Percentiles rank a stretch among this genome's conserved stretches.
Conservation (phyloP, 257 asterid genomes). For the Hygrophila difformis region DNA sequence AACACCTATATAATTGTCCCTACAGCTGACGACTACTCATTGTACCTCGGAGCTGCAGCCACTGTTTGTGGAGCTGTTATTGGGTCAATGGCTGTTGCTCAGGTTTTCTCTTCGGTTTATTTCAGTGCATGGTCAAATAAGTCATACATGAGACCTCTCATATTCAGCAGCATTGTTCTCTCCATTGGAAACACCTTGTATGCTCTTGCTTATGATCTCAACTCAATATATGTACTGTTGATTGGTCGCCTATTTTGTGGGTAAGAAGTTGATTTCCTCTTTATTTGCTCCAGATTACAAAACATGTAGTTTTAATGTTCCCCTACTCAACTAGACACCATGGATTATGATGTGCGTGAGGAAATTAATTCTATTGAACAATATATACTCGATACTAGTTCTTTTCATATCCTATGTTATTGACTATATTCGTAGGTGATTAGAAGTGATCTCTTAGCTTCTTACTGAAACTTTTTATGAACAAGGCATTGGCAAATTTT, state of each 20-base stretch:
- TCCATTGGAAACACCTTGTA: slow-evolving; percentile 44
- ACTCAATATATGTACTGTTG: slow-evolving; percentile 45
- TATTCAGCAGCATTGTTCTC: slow-evolving; percentile 63
- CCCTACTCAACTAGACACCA: too few relatives aligned
- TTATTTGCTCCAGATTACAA: neutral
- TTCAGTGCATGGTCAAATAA: slow-evolving; percentile 71
- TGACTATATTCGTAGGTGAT: too few relatives aligned
- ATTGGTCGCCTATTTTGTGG: slow-evolving; percentile 61
- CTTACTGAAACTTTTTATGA: too few relatives aligned
- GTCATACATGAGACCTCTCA: slow-evolving; percentile 52
- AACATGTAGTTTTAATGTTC: too few relatives aligned
- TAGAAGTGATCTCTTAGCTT: too few relatives aligned
- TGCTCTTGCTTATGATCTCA: slow-evolving; percentile 52
- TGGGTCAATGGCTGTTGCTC: slow-evolving; percentile 74
- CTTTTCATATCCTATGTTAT: too few relatives aligned
- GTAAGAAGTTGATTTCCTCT: slow-evolving; percentile 20
- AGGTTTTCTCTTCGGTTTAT: slow-evolving; percentile 64
- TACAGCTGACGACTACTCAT: slow-evolving; percentile 60
- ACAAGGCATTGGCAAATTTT: too few relatives aligned
- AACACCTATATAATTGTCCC: slow-evolving; percentile 65
- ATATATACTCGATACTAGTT: too few relatives aligned
- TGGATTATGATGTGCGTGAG: too few relatives aligned
- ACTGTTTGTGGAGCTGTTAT: slow-evolving; percentile 62
- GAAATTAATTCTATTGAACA: too few relatives aligned
- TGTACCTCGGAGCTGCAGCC: slow-evolving; percentile 74